Evolutionary conservation across 2,329 filamentous ascomycete genomes (phyloP), one percentile per base, ranked within the genome.

Genomic region (Trichophyton simii): DNA sequence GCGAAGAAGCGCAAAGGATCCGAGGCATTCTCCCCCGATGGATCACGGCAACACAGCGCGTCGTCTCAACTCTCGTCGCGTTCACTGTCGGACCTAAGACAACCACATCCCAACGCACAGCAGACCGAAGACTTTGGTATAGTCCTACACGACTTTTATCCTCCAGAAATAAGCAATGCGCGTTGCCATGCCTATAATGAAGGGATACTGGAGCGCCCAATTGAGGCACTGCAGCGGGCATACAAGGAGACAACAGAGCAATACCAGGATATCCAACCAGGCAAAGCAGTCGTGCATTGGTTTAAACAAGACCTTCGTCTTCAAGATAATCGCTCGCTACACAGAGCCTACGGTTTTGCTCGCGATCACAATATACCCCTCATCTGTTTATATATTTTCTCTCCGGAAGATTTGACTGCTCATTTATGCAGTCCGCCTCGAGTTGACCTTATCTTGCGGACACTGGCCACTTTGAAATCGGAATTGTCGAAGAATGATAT

Each of bases 231-330:
- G 1, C 71, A 83, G 4, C 71, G 76, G 0, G 84, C 85, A 0
- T 77, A 91, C 3, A 71, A 78, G 25, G 81, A 85, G 1, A 94
- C 89, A 0, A 73, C 78, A 1, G 67, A 73, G 0, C 71, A 74
- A 41, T 80, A 88, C 7, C 76, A 78, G 31, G 72, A 75, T 0
- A 79, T 87, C 11, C 64, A 75, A 1, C 75, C 80, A 0, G 82
- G 82, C 34, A 76, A 82, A 28, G 83, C 85, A 0, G 86, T 95
- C 0, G 82, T 95, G 0, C 89, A 95, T 73, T 96, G 91, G 91
- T 96, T 92, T 78, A 95, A 94, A 74, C 84, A 83, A 68, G 91
- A 96, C 71, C 74, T 95, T 58, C 82, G 91, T 2, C 79, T 82
- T 1, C 72, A 75, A 0, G 91, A 96, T 71, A 96, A 95, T 71